Conservation (phyloP, 2,329 filamentous ascomycete species). For the Thielaviopsis populi region DNA sequence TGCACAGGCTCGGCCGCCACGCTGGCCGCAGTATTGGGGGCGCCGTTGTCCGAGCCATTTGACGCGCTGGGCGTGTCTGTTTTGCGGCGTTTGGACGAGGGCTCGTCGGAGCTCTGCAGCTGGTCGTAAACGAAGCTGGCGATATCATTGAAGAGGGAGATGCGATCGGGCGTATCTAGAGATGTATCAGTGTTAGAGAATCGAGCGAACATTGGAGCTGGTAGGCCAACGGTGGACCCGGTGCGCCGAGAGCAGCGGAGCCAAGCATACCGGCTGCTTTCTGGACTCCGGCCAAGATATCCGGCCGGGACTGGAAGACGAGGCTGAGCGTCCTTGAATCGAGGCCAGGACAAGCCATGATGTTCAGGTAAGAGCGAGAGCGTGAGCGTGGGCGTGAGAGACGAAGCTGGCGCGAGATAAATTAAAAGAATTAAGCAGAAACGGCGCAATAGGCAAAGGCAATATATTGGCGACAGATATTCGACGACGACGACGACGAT, state of each 20-base stretch:
- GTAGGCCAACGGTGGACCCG: neutral
- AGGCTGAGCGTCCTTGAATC: slow-evolving; percentile 35
- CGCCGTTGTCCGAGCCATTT: slow-evolving; percentile 19
- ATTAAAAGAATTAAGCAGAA: neutral
- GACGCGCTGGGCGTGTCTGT: slow-evolving; percentile 27
- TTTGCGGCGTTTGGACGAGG: slow-evolving; percentile 37
- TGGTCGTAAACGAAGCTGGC: slow-evolving; percentile 35
- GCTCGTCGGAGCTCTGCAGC: slow-evolving; percentile 28
- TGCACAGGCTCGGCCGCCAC: slow-evolving; percentile 33
- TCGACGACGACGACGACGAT: neutral
- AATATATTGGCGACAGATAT: neutral
- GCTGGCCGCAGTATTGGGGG: slow-evolving; percentile 27
- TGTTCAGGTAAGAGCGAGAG: slow-evolving; percentile 8
- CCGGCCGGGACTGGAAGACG: slow-evolving; percentile 41
- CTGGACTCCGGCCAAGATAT: slow-evolving; percentile 40
- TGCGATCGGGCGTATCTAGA: slow-evolving; percentile 35
- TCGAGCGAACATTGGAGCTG: neutral
- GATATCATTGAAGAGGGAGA: slow-evolving; percentile 43
- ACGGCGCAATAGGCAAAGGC: neutral
- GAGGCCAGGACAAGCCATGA: slow-evolving; percentile 34
- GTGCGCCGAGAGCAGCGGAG: neutral
- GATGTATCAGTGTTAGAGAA: neutral
- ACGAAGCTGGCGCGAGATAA: neutral
- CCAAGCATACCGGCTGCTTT: slow-evolving; percentile 34
- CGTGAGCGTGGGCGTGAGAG: too few species aligned